Base-by-base conservation (phyloP, 352 stramenopile genomes). In the Globisporangium recalcitrans region DNA sequence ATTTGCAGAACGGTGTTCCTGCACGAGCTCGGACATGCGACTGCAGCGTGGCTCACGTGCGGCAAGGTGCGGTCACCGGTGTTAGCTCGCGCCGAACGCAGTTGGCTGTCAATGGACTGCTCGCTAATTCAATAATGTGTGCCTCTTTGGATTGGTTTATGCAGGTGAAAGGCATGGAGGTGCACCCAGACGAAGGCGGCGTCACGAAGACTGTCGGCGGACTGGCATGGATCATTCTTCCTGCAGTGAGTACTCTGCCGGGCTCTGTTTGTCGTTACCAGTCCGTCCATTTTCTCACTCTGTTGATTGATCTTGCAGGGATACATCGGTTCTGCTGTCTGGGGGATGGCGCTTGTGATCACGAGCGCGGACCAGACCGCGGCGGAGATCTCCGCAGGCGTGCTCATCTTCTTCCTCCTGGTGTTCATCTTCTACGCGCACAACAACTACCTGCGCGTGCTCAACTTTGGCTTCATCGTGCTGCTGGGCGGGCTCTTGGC, bases 351-450 rank as follows among this genome's bases (percentile, higher is more conserved):
- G 1, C 74, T 96, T 60, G 80, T 88, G 13, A 87, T 96, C 59
- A 76, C 82, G 3, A 79, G 85, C 60, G 84, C 79, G 5, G 65
- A 89, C 44, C 56, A 81, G 34, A 62, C 78, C 14, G 77, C 69
- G 22, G 76, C 83, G 1, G 85, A 95, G 62, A 73, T 96, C 48
- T 78, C 81, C 36, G 80, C 88, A 1, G 86, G 84, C 42, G 67
- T 95, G 55, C 84, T 96, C 70, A 90, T 95, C 55, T 92, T 95
- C 63, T 92, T 93, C 59, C 74, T 96, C 13, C 42, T 93, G 4
- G 51, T 93, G 27, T 93, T 95, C 65, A 88, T 96, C 65, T 87
- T 91, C 62, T 90, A 90, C 71, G 87, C 88, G n/a, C 64, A 95
- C 67, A 96, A 96, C 63, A 65, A 71, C 26, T 95, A 95, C 73